Conservation (phyloP, 192 early-diverging fungal genomes). For the Coemansia sp. region DNA sequence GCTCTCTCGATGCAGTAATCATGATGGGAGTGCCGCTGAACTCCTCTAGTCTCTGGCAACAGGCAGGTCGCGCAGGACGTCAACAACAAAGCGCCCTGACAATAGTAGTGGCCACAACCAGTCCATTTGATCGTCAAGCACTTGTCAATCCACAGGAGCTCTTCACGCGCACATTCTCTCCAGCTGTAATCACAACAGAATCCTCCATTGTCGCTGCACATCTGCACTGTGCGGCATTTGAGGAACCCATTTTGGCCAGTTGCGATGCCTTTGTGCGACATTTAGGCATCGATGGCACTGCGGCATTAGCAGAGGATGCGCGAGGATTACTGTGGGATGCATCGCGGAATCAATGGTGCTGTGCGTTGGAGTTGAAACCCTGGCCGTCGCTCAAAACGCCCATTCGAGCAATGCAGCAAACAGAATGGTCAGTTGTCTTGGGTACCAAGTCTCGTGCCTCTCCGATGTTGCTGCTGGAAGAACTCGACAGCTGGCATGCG, state of each 20-base stretch:
- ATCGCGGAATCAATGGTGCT: conserved; percentile 8
- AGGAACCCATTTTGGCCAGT: conserved; percentile 32
- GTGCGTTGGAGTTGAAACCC: conserved; percentile 22
- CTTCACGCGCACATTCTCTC: conserved; percentile 46
- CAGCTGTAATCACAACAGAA: conserved; percentile 38
- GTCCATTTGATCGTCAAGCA: conserved; percentile 58
- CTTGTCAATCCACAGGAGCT: conserved; percentile 48
- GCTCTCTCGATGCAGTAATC: conserved; percentile 66
- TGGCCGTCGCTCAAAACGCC: conserved; percentile 40
- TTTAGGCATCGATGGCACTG: not conserved
- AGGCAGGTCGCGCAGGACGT: conserved; percentile 75
- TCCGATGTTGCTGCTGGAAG: conserved; percentile 29
- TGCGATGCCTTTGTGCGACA: not conserved
- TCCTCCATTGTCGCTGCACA: conserved; percentile 54
- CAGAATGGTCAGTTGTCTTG: conserved; percentile 24
- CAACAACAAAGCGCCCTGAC: conserved; percentile 59
- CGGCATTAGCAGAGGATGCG: not conserved
- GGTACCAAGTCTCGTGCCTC: not conserved
- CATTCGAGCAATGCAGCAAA: conserved; percentile 17
- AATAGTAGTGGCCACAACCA: conserved; percentile 58
- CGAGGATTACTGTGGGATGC: conserved; percentile 19
- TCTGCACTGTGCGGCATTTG: conserved; percentile 73
- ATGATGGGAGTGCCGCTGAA: conserved; percentile 67
- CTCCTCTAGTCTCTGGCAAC: conserved; percentile 59
- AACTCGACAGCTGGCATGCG: conserved; percentile 33